Base-by-base conservation (phyloP, 1,284 basidiomycete genomes). In the Microbotryomycetes sp. region DNA sequence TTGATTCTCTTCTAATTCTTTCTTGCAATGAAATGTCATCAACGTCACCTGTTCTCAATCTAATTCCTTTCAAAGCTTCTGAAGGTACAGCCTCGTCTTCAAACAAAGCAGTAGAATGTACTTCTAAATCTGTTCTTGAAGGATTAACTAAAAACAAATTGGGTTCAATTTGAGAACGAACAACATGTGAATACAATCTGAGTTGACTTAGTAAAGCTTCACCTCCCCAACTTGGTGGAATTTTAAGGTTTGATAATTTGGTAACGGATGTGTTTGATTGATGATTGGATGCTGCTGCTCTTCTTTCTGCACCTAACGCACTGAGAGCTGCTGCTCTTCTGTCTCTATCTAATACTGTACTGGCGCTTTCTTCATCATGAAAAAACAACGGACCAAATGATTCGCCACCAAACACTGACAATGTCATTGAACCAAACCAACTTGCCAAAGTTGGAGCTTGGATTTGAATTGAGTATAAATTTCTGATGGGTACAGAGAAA, bases 351-450 rank as follows among this genome's bases (percentile, higher is more conserved):
- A 73, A 67, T 19, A 74, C 65, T 23, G 74, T 76, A 3, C 89
- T 91, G 31, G 82, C 83, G 0, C 90, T 92, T 75, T 96, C 92
- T 68, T 97, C 93, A 72, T 97, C 94, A 74, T 97, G 94, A 75
- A 97, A 97, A 76, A 92, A 85, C 4, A 98, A 81, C 0, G 89
- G 92, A 0, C 92, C 91, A 0, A 97, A 81, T 12, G 64, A 55
- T 36, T 60, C 52, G 16, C 64, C 65, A 36, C 64, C 93, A 58
- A 86, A 87, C 46, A 97, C 83, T 73, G 93, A 94, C 65, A 90
- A 82, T 29, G 70, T 74, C 1, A 84, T 84, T 16, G 71, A 72
- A 3, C 80, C 79, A 87, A 89, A 86, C 91, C 91, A 94, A 3
- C 87, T 88, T 2, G 88, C 87, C 16, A 92, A 77, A 0, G 86